Evolutionary conservation across 805 yeast genomes (phyloP), one percentile per base, ranked within the genome.

Genomic region (Pichia rugopelliculosa): DNA sequence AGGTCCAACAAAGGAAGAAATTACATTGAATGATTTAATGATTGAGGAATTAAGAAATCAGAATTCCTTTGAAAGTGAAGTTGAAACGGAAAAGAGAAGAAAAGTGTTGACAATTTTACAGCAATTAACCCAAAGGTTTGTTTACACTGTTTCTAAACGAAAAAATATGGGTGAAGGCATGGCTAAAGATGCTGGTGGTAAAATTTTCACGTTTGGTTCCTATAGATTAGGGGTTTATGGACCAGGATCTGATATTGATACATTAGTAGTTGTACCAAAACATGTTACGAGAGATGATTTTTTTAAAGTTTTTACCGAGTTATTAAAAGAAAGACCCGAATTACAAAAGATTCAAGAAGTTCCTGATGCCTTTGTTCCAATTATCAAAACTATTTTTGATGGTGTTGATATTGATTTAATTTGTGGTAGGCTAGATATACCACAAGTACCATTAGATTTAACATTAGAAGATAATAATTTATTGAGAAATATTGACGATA

Each of bases 181-280:
- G 97, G 96, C 98, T 0, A 76, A 71, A 47, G 99, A 93, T 65
- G 95, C 98, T 0, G 99, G 99, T 36, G 99, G 99, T 34, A 93
- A 93, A 64, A 80, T 93, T n/a, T 93, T 90, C 63, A 89, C 97
- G 0, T 93, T 77, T 69, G 99, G 99, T 1, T 89, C 97, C 1
- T 93, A 90, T 60, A 74, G 96, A 53, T 69, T 93, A 39, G 99
- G 99, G 4, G 99, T 93, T 13, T 88, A 90, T 68, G 98, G 98
- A 0, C 98, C 98, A 0, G 98, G 99, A 0, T 85, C 96, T 0
- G 99, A 93, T 82, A 91, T 93, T 51, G 99, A 93, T 71, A 87
- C 98, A 0, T 70, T 93, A 41, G 87, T 93, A n/a, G 97, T 91
- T 24, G 97, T 87, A 17, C 99, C 99, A 1, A 93, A 91, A 58